Percentiles rank a stretch among this genome's conserved stretches.
phyloP scores from a whole-genome alignment of 495 filamentous ascomycete genomes.

The Aspergillus coremiiformis region DNA sequence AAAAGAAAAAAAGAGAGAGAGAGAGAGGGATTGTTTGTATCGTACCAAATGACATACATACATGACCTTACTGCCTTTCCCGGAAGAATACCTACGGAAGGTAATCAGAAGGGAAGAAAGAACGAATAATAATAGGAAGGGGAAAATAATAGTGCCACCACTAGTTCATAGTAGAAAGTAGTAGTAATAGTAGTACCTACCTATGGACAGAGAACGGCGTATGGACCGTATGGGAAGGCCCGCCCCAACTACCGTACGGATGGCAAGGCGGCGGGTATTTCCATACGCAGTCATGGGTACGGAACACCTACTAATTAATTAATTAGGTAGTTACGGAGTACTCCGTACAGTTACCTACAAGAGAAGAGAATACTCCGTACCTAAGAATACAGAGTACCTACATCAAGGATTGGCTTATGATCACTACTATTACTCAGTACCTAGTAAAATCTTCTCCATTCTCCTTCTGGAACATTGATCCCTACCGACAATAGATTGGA shows the following conservation, averaged over 20 bases:
- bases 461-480: constrained; percentile 10
- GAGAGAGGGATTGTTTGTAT: neutral
- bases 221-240: neutral
- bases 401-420: neutral
- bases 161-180: no score
- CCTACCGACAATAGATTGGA: constrained; percentile 5
- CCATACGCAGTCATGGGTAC: neutral
- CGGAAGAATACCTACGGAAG: constrained; percentile 12
- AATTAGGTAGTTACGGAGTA: no score
- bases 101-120: neutral
- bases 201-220: constrained; percentile 1
- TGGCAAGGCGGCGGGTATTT: neutral
- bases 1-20: no score
- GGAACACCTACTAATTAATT: neutral
- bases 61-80: neutral
- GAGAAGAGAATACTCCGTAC: no score
- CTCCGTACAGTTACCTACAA: no score
- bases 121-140: constrained; percentile 21
- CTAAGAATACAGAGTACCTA: no score
- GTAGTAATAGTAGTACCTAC: no score
- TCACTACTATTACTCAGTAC: neutral
- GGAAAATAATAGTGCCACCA: constrained; percentile 15
- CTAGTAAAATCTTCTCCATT: neutral
- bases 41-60: neutral
- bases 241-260: neutral